Base-by-base conservation (phyloP, 2,329 filamentous ascomycete genomes). In the Helotiales sp. region DNA sequence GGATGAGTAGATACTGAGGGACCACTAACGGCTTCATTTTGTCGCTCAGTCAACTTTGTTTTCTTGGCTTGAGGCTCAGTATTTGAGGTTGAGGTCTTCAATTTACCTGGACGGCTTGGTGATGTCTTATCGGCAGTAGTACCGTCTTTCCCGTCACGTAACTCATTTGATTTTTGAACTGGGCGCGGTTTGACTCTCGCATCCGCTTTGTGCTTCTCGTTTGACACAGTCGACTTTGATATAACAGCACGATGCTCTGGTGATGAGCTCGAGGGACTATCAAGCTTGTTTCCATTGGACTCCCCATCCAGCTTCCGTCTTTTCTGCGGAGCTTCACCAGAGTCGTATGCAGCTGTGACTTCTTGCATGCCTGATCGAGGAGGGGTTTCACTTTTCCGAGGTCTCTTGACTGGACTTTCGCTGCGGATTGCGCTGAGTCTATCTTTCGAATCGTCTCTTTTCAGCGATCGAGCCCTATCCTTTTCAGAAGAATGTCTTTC, bases 381-480 rank as follows among this genome's bases (percentile, higher is more conserved):
- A 1, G 85, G 84, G 0, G 84, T 86, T 50, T 79, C 77, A 63
- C 85, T 88, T 29, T 77, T 76, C 27, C 85, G 78, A 64, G 82
- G 81, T 40, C 85, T 76, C 69, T 87, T 88, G n/a, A 75, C 70
- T 6, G 81, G 73, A 52, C 72, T 74, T 25, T 86, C 84, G 13
- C 78, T 76, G 7, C 78, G 74, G 46, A 79, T 74, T 30, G 65
- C 66, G 8, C 77, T 77, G 12, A 80, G 69, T 29, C 79, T 75
- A 59, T 87, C 84, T 52, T 78, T 79, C 3, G 83, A 84, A 61
- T 85, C 82, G 60, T 87, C 83, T 57, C 83, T 77, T 67, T 84
- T 87, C 12, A 86, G 70, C 17, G 82, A 80, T 65, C 86, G 84
- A 22, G 83, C 81, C 52, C 82, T 77, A 61, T 86, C 83, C 40